These are phyloP conservation scores for Diaporthe citri DNA, from an alignment of 2,329 filamentous ascomycete species.

Conservation along the genomic window DNA sequence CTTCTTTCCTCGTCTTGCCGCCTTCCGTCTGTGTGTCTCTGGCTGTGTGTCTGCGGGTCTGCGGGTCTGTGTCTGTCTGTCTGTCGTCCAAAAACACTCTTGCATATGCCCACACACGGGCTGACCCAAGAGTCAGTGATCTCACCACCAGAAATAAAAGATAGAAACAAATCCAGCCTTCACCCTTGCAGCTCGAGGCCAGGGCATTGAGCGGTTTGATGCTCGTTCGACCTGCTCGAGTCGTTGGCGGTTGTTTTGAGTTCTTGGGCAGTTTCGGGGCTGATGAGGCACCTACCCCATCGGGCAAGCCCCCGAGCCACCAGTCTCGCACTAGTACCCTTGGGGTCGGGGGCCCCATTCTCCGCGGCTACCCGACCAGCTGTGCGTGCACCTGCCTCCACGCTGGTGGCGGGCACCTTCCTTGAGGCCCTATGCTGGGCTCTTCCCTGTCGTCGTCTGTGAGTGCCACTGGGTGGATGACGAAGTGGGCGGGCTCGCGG, in stretches of 20 bases:
- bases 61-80: background rate
- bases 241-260: constrained; percentile 17
- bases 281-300: constrained; percentile 32
- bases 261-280: constrained; percentile 21
- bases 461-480: constrained; percentile 26
- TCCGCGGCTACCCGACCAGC: constrained; percentile 14
- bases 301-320: constrained; percentile 17
- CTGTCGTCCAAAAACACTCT: background rate
- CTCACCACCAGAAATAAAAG: constrained; percentile 2
- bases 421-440: constrained; percentile 11
- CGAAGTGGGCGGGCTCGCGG: constrained; percentile 6
- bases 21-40: background rate
- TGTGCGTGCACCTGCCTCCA: background rate
- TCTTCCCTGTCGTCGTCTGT: constrained; percentile 7
- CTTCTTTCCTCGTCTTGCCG: background rate
- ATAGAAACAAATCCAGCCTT: constrained; percentile 21
- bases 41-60: background rate
- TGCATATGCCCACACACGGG: background rate
- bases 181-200: background rate
- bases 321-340: constrained; percentile 8
- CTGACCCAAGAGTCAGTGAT: constrained; percentile 6
- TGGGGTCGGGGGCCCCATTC: constrained; percentile 20
- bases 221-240: constrained; percentile 21
- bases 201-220: constrained; percentile 25
- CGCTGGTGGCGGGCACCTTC: constrained; percentile 10